Evolutionary conservation across 2,329 filamentous ascomycete species (phyloP), one percentile per base, ranked within the genome.

Genomic region (Cercospora sesami): DNA sequence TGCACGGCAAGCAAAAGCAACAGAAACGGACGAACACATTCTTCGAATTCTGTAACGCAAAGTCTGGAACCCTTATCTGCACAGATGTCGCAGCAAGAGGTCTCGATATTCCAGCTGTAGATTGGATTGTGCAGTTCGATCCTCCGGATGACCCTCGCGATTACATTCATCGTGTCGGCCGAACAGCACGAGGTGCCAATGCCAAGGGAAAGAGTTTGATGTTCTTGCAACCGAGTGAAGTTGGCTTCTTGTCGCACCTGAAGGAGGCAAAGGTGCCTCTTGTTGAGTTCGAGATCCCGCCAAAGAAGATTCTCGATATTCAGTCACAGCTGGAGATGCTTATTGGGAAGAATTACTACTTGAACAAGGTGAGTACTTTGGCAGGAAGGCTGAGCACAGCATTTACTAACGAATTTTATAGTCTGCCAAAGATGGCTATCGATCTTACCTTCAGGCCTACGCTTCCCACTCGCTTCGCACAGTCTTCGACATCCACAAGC

Each of bases 11-110:
- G 82, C 93, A 97, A 82, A 99, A 99, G 82, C 95, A 99, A 81
- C 93, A 97, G 81, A 97, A 97, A 81, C 91, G 95, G n/a, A 99
- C 95, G 26, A 96, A 96, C 78, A 97, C 93, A 0, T 99, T 99
- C 80, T 99, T 98, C 80, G 94, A 98, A 79, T 99, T 99, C 79
- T 90, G 88, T 77, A 93, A 94, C 76, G 90, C 94, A 18, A 89
- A 89, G 72, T 88, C 91, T 72, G 95, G 94, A 26, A 96, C 92
- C 0, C 81, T 99, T 64, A 95, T 99, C 74, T 97, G 94, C 82
- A 99, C 95, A 0, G 95, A 99, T 76, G 95, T 99, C 71, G 95
- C 95, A 57, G 95, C 95, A 3, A 86, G 95, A 84, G 95, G 95
- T 39, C 86, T 99, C 60, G 95, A 98, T 85, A 97, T 98, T 71